Base-by-base conservation (phyloP, 2,329 filamentous ascomycete genomes). In the Stromatinia cepivora region DNA sequence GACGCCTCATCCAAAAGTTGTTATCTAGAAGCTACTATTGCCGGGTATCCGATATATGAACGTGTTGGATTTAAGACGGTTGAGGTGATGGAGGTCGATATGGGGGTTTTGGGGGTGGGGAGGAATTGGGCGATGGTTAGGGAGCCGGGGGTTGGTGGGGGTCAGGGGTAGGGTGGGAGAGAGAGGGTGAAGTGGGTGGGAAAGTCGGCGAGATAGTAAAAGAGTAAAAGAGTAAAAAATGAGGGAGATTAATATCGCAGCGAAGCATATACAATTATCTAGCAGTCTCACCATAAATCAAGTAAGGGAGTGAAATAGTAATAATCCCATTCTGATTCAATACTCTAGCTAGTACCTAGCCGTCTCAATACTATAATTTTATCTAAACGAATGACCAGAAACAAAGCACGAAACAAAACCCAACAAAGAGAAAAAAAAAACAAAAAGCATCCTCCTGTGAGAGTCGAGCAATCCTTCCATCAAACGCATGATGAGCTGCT, bases 21-120 rank as follows among this genome's bases (percentile, higher is more conserved):
- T 25, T 81, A 80, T 69, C 75, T 82, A 42, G 81, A 82, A 72
- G 79, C 80, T n/a, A 81, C 81, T 11, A 70, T 73, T 1, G 73
- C 71, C 0, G 81, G 80, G 4, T 76, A 75, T 64, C 77, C 77
- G 15, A 34, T 83, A 20, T 83, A 83, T 70, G 73, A 76, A 79
- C 78, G 71, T 65, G 80, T 7, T 80, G 81, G 13, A 1, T 82
- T 80, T 67, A 75, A 73, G 63, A 74, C 77, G 56, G 74, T 81
- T 1, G 80, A 81, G 58, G 67, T 74, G 36, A 67, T 81, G 17
- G 69, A 70, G n/a, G 59, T 78, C 11, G 77, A 79, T 71, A 70
- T 78, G 71, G 70, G 59, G 17, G 71, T 56, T 61, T 75, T 68
- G 70, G 76, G 77, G 17, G 75, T 74, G 10, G 71, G 73, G 17